Base-by-base conservation (phyloP, 2,329 filamentous ascomycete species). In the Pseudocercospora crystallina region DNA sequence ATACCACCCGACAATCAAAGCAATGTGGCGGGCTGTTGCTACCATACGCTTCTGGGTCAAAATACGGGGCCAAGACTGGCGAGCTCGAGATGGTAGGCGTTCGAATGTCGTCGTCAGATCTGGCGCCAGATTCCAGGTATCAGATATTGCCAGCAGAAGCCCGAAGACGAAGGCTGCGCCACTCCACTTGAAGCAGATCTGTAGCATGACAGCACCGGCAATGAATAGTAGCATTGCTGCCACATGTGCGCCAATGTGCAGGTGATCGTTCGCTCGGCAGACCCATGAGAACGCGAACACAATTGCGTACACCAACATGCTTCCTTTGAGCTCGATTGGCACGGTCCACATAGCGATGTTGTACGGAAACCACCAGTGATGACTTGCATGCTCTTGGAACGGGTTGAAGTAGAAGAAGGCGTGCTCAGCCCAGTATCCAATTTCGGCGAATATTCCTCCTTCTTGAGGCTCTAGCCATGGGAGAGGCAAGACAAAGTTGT, bases 301-400 rank as follows among this genome's bases (percentile, higher is more conserved):
- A 2, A 53, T 11, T 10, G 14, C 46, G 29, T 50, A 58, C 1
- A 56, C 32, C 29, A 55, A 35, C 8, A 56, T 32, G 29, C 53
- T 56, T 10, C 53, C 53, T 14, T 51, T 56, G 29, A 56, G 15
- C 11, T 56, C 53, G 20, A 56, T 40, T 1, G 53, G 53, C 7
- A 56, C 26, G 5, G 53, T 53, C 55, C 55, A 58, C 42, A 56
- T 53, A 10, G 45, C 55, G 31, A 53, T 30, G 26, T 58, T 52
- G 40, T 58, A 56, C 14, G 53, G 47, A 30, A 43, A 54, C 30
- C 34, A 39, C 10, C 39, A 53, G 5, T 36, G 20, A 12, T 30
- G 15, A 31, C 38, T 50, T 10, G 33, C 46, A 15, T 53, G 52
- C 3, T 45, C 31, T 26, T 47, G 46, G 12, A 47, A 53, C 5